Evolutionary conservation across 2,329 filamentous ascomycete species (phyloP).

Genomic region (Aureobasidium sp.): DNA sequence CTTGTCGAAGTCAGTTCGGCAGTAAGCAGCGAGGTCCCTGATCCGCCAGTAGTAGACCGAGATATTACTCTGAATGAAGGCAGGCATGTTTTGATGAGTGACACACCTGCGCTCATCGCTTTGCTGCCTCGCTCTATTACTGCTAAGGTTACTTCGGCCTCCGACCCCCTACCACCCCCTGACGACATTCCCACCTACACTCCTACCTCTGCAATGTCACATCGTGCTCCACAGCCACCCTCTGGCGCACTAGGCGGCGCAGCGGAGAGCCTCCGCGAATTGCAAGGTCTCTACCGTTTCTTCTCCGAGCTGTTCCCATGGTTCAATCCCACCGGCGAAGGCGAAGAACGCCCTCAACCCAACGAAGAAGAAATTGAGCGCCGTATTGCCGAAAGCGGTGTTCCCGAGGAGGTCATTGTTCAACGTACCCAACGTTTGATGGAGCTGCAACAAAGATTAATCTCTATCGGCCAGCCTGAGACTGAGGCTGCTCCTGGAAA

Average conservation of each 20-base stretch:
- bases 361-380: constrained; percentile 24
- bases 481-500: background rate
- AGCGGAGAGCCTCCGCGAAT: constrained; percentile 22
- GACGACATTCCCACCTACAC: constrained; percentile 31
- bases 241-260: constrained; percentile 14
- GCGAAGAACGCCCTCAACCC: constrained; percentile 17
- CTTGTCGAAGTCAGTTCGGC: constrained; percentile 62
- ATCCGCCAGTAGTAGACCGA: constrained; percentile 32
- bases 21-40: constrained; percentile 36
- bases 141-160: constrained; percentile 60
- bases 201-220: background rate
- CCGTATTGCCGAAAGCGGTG: constrained; percentile 23
- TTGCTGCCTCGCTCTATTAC: constrained; percentile 62
- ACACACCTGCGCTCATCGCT: constrained; percentile 62
- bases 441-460: constrained; percentile 23
- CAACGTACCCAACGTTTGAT: constrained; percentile 24
- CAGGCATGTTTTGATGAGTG: constrained; percentile 71
- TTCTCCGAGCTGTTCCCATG: constrained; percentile 26
- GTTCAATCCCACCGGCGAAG: constrained; percentile 19
- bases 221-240: constrained; percentile 21
- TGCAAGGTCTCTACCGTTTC: constrained; percentile 24
- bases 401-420: constrained; percentile 22
- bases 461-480: constrained; percentile 12
- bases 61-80: constrained; percentile 52
- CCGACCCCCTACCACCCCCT: constrained; percentile 72